A percentile compares a stretch with the other conserved stretches of the same genome.
These are phyloP conservation scores for Aphanomyces astaci DNA, from an alignment of 352 stramenopile species.

Conservation along the genomic window DNA sequence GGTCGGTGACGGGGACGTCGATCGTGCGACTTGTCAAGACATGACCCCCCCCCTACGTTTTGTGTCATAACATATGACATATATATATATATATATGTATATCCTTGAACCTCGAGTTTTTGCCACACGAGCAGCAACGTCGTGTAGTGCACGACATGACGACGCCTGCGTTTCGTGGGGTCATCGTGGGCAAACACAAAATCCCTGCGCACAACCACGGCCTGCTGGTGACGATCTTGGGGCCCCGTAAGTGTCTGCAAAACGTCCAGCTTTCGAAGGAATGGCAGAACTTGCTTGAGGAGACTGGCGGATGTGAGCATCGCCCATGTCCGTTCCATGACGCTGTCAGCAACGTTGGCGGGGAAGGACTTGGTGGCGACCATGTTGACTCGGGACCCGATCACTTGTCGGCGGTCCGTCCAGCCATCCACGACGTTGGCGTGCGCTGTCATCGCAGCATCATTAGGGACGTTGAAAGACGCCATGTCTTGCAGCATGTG, in stretches of 20 bases:
- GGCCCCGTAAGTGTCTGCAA: background rate
- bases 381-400: background rate
- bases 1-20: conserved; percentile 7
- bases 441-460: background rate
- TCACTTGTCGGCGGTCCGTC: background rate
- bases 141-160: conserved; percentile 22
- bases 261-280: conserved; percentile 20
- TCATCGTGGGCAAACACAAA: too few relatives aligned
- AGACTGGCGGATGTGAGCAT: background rate
- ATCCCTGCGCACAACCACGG: conserved; percentile 10
- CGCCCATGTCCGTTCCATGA: background rate
- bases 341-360: background rate
- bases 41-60: conserved; percentile 1
- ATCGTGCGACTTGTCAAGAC: conserved; percentile 7
- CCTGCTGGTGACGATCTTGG: background rate
- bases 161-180: too few relatives aligned
- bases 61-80: background rate
- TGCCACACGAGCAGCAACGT: conserved; percentile 8
- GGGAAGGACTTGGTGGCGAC: background rate
- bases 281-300: background rate
- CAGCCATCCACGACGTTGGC: background rate
- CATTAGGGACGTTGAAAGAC: background rate
- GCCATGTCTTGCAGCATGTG: background rate
- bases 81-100: too few relatives aligned
- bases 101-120: too few relatives aligned